Base-by-base conservation (phyloP, 495 filamentous ascomycete genomes). In the Cercophora sp. region DNA sequence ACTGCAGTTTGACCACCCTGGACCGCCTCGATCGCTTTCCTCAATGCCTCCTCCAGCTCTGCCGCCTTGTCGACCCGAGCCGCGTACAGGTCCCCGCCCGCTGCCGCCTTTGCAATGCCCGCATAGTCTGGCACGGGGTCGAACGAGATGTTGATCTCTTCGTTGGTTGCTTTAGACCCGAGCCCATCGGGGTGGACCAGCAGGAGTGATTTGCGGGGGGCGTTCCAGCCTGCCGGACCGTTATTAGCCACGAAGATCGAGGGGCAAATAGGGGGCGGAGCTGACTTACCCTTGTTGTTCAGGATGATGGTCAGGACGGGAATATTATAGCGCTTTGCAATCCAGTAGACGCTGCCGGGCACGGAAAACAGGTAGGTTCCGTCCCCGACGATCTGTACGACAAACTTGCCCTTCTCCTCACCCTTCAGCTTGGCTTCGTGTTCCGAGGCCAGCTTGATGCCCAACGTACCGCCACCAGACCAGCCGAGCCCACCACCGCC, bases 281-380 rank as follows among this genome's bases (percentile, higher is more conserved):
- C 16, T 8, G 16, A 59, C 71, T 60, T 57, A 82, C 82, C 91
- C 68, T 93, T 87, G 67, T 97, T 97, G 66, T 96, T 96, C 48
- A 97, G 67, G 2, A 97, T 87, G 52, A 97, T 91, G 0, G 91
- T 96, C 52, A 97, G 69, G 13, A 96, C 77, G 0, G 92, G 91
- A 45, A 96, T 92, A 18, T 83, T 81, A 65, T 97, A 97, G 13
- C 91, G 81, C 58, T 83, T 77, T 2, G 84, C 72, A 50, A 97
- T 92, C 92, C 92, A 97, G 70, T 96, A 96, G 16, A 96, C 91
- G 19, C 83, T 87, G 0, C 88, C 88, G 0, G 92, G 92, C 0
- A 97, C 85, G 19, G 82, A 82, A 66, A 97, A 97, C 4, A 97
- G 76, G 67, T 81, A 97, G 0, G 91, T 93, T 9, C 92, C 92